Evolutionary conservation across 1,284 basidiomycete genomes (phyloP).

Genomic region (Porogramme epimiltina): DNA sequence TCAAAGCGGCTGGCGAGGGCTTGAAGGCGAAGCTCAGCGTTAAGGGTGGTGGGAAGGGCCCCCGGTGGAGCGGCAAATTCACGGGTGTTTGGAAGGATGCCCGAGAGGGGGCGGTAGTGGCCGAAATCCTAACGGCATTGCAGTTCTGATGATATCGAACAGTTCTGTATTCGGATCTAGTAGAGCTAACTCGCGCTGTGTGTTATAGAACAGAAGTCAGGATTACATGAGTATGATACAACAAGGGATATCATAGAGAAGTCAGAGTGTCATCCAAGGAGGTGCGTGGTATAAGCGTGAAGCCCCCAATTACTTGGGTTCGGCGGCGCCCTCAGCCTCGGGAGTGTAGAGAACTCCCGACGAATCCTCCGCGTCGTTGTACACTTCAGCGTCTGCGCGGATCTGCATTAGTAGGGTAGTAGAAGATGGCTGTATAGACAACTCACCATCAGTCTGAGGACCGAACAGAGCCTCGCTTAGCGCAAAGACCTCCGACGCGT

Average conservation of each 20-base stretch:
- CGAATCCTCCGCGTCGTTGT: slow-evolving; percentile 13
- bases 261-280: background rate
- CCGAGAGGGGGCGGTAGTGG: slow-evolving; percentile 37
- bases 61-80: slow-evolving; percentile 70
- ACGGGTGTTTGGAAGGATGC: slow-evolving; percentile 40
- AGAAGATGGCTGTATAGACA: background rate
- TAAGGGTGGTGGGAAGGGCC: slow-evolving; percentile 68
- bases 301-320: slow-evolving; percentile 8
- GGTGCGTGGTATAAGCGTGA: background rate
- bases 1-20: slow-evolving; percentile 60
- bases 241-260: slow-evolving; percentile 5
- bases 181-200: background rate
- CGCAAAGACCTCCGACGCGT: slow-evolving; percentile 22
- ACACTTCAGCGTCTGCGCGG: slow-evolving; percentile 15
- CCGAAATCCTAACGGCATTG: slow-evolving; percentile 34
- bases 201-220: background rate
- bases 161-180: background rate
- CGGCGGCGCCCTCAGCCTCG: slow-evolving; percentile 4
- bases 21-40: slow-evolving; percentile 58
- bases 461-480: slow-evolving; percentile 14
- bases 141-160: slow-evolving; percentile 1
- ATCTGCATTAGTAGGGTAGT: background rate
- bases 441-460: slow-evolving; percentile 18
- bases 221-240: slow-evolving; percentile 15
- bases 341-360: slow-evolving; percentile 14